Evolutionary conservation across 2,329 filamentous ascomycete species (phyloP), one percentile per base, ranked within the genome.

Genomic region (Phialocephala subalpina): DNA sequence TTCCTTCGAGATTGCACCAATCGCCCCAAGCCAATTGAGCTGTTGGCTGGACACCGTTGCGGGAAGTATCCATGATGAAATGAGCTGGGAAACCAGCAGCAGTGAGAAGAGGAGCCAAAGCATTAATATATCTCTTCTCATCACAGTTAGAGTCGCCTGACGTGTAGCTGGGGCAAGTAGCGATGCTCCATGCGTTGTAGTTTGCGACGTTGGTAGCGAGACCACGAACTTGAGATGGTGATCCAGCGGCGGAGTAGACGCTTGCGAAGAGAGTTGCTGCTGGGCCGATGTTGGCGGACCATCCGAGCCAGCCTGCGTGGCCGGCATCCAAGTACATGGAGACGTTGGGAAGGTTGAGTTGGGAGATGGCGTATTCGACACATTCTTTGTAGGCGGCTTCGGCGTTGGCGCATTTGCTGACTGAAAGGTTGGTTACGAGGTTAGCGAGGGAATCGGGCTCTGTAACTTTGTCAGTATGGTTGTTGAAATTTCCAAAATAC

Each of bases 1-100:
- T 85, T 36, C 84, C 85, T 57, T 80, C 83, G 67, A 89, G 82
- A 73, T 90, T 91, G 81, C 89, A 91, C 89, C 89, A 91, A 75
- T 91, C 82, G 49, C 88, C 88, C 87, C 87, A 90, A 33, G 77
- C 77, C 64, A 80, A 77, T 74, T 86, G 85, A 3, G 77, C 74
- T 22, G 84, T 87, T 42, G 85, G 84, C 76, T 90, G 87, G 61
- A 86, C 86, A 22, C 87, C 89, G 62, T 85, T 88, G 70, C 90
- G 88, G 73, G 78, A 78, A 20, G 82, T 84, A 61, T 87, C 85
- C 9, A 80, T 81, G 68, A 87, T 86, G 75, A 87, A 87, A 71
- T 84, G 83, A 2, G 83, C 83, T 22, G 83, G 81, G 76, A 83
- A 84, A 20, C 84, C 84, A 47, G 78, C 75, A 16, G 74, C 72